Percentiles rank a stretch among this genome's conserved stretches.
These are phyloP conservation scores for Chrysanthemum makinoi DNA, from an alignment of 129 eudicot species.

Conservation along the genomic window DNA sequence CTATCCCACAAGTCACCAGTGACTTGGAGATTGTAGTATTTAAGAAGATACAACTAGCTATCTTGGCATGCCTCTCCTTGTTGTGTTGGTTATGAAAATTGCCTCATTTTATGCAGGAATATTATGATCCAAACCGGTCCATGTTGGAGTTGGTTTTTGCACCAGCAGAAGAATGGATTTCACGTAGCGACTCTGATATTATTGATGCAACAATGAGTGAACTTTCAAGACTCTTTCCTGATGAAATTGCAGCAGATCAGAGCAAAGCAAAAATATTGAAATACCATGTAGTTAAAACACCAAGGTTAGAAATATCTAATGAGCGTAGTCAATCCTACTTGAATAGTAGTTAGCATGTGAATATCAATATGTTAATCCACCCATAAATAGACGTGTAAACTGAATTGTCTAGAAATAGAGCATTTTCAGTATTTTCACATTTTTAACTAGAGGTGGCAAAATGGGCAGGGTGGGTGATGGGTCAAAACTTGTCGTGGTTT, in stretches of 20 bases:
- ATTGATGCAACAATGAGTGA: constrained; percentile 96
- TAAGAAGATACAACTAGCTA: not conserved
- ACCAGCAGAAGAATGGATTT: constrained; percentile 98
- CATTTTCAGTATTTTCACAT: not conserved
- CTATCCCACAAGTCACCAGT: not conserved
- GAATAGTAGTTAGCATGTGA: constrained; percentile 9
- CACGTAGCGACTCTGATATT: constrained; percentile 82
- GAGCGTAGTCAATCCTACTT: not conserved
- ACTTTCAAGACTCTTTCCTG: constrained; percentile 93
- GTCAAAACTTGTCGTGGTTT: too few relatives aligned
- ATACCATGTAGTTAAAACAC: constrained; percentile 96
- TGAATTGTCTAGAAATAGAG: not conserved
- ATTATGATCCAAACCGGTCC: constrained; percentile 77
- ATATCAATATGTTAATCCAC: not conserved
- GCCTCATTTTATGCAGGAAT: constrained; percentile 64
- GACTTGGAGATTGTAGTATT: not conserved
- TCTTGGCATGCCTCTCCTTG: not conserved
- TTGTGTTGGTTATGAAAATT: not conserved
- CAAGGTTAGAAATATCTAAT: constrained; percentile 49
- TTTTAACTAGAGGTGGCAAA: not conserved
- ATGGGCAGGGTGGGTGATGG: not conserved
- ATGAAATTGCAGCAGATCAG: constrained; percentile 88
- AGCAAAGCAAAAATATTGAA: constrained; percentile 97
- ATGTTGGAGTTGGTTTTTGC: constrained; percentile 99
- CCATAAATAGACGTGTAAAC: not conserved